These are phyloP conservation scores for Saccharum officinarum DNA, from an alignment of 176 grass and related monocot species.

Conservation along the genomic window DNA sequence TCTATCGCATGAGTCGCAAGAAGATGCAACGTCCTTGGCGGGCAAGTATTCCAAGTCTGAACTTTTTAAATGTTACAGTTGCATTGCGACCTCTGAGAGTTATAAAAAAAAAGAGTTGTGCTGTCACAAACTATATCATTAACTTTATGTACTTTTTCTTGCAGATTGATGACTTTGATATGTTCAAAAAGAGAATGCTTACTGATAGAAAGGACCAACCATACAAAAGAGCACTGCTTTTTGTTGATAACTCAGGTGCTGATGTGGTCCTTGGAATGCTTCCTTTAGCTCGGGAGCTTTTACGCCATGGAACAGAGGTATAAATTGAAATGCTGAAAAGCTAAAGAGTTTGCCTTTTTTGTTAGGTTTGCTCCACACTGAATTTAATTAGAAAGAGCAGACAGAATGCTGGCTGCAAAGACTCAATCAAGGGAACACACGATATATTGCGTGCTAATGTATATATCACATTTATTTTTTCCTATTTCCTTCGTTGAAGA, in stretches of 20 bases:
- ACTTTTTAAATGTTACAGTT: slow-evolving; percentile 22
- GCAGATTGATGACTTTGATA: slow-evolving; percentile 97
- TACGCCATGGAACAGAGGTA: slow-evolving; percentile 89
- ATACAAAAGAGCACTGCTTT: slow-evolving; percentile 95
- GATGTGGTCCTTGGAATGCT: slow-evolving; percentile 99
- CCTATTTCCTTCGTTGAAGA: slow-evolving; percentile 3
- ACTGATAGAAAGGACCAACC: slow-evolving; percentile 65
- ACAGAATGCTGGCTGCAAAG: background rate
- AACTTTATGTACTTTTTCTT: slow-evolving; percentile 32
- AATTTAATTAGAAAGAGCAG: slow-evolving; percentile 23
- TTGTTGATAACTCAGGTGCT: slow-evolving; percentile 98
- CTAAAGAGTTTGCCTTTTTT: background rate
- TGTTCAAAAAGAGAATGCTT: slow-evolving; percentile 91
- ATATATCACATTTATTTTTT: slow-evolving; percentile 10
- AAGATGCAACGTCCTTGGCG: slow-evolving; percentile 98
- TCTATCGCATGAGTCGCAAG: slow-evolving; percentile 99
- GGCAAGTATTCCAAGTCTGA: slow-evolving; percentile 49
- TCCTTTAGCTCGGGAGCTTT: slow-evolving; percentile 88
- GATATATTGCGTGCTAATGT: background rate
- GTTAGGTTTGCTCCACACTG: slow-evolving; percentile 7
- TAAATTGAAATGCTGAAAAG: slow-evolving; percentile 2
- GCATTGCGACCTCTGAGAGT: background rate
- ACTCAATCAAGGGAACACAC: slow-evolving; percentile 11
- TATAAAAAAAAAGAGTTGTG: slow-evolving; percentile 3
- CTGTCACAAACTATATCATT: background rate